These are phyloP conservation scores for Morella rubra DNA, from an alignment of 306 rosid species.

Conservation along the genomic window DNA sequence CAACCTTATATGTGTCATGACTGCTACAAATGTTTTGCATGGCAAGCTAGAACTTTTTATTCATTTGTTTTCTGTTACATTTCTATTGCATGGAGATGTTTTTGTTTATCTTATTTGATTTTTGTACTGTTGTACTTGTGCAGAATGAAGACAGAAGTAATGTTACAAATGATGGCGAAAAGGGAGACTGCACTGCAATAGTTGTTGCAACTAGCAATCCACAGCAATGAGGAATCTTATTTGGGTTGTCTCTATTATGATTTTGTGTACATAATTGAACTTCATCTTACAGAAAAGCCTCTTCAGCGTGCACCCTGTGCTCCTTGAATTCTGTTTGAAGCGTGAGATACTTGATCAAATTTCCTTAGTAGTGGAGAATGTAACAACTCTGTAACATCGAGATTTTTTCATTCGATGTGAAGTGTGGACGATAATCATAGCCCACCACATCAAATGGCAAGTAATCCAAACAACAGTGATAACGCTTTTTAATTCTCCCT, in stretches of 20 bases:
- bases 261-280: not conserved
- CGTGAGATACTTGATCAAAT: not conserved
- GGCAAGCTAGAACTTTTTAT: not conserved
- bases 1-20: not conserved
- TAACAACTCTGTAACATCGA: not conserved
- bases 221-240: not conserved
- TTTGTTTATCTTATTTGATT: not conserved
- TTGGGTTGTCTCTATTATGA: not conserved
- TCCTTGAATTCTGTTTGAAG: not conserved
- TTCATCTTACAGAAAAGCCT: not conserved
- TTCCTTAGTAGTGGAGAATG: not conserved
- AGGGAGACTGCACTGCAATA: slow-evolving; percentile 16
- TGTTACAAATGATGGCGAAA: slow-evolving; percentile 7
- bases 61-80: not conserved
- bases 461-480: too few species aligned
- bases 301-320: not conserved
- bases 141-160: slow-evolving; percentile 16
- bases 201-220: not conserved
- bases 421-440: not conserved
- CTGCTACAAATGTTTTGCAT: not conserved
- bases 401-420: not conserved
- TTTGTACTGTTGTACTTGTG: not conserved
- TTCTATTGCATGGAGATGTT: not conserved
- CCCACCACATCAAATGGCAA: too few species aligned
- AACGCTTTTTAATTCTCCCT: too few species aligned